Evolutionary conservation across 371 early-diverging fungal species (phyloP).

Genomic region (Mucor racemosus): DNA sequence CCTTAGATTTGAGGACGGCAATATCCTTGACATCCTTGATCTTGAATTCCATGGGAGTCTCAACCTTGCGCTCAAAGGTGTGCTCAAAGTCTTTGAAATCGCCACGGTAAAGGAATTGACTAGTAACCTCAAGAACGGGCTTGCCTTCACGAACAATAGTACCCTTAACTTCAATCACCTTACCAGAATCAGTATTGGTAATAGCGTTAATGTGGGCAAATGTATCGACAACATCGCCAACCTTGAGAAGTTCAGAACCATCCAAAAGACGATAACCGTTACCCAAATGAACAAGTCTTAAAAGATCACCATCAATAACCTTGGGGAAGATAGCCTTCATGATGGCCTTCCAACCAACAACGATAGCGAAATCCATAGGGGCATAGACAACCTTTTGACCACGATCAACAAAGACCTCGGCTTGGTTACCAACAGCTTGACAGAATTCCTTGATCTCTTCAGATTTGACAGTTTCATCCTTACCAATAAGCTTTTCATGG

Average conservation of each 20-base stretch:
- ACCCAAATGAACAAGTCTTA: conserved; percentile 91
- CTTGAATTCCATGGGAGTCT: conserved; percentile 83
- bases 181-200: conserved; percentile 86
- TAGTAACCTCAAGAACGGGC: conserved; percentile 77
- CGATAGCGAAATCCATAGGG: conserved; percentile 95
- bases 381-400: conserved; percentile 70
- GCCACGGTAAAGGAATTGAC: conserved; percentile 94
- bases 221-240: conserved; percentile 87
- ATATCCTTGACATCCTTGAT: conserved; percentile 80
- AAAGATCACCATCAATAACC: conserved; percentile 92
- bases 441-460: conserved; percentile 81
- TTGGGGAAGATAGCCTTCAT: conserved; percentile 94
- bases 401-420: conserved; percentile 83
- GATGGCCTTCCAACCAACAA: conserved; percentile 93
- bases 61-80: conserved; percentile 84
- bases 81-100: conserved; percentile 81
- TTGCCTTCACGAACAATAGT: conserved; percentile 64
- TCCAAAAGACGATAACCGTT: conserved; percentile 93
- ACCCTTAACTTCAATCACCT: conserved; percentile 90
- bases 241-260: conserved; percentile 76
- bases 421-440: conserved; percentile 89
- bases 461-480: conserved; percentile 64
- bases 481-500: conserved; percentile 68
- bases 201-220: conserved; percentile 79
- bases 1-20: conserved; percentile 89